phyloP scores from a whole-genome alignment of 495 filamentous ascomycete species.

The Opeltia flavorubescens region DNA sequence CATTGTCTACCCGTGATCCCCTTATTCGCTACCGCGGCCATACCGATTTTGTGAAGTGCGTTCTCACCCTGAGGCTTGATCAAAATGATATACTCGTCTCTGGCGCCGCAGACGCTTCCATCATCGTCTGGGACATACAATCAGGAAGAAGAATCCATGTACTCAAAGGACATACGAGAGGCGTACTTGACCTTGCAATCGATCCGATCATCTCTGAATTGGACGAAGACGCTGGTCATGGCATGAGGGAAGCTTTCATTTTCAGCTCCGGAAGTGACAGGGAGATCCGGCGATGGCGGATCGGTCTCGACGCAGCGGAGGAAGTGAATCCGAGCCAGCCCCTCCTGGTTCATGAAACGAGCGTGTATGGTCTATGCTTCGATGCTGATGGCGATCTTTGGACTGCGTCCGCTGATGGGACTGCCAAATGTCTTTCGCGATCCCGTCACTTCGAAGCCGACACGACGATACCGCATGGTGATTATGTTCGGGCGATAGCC shows the following conservation, averaged over 20 bases:
- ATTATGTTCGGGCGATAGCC: conserved; percentile 75
- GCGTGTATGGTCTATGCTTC: conserved; percentile 63
- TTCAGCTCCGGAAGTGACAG: conserved; percentile 74
- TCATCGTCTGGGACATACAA: conserved; percentile 65
- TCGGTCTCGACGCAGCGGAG: conserved; percentile 27
- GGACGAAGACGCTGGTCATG: conserved; percentile 1
- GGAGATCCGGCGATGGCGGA: conserved; percentile 63
- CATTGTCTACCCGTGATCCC: conserved; percentile 37
- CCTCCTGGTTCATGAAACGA: conserved; percentile 76
- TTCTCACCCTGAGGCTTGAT: conserved; percentile 30
- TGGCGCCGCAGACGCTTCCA: conserved; percentile 72
- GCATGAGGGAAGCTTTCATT: conserved; percentile 33
- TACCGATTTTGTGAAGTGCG: conserved; percentile 76
- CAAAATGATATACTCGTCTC: conserved; percentile 52
- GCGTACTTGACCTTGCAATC: conserved; percentile 57
- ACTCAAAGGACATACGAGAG: conserved; percentile 55
- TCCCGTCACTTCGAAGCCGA: conserved; percentile 52
- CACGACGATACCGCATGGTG: conserved; percentile 62
- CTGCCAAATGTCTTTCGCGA: conserved; percentile 57
- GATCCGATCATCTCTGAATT: conserved; percentile 40
- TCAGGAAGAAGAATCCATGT: conserved; percentile 55
- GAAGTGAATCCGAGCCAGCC: conserved; percentile 39
- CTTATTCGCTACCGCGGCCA: conserved; percentile 55
- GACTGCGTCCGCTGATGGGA: conserved; percentile 82
- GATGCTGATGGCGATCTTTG: conserved; percentile 64